Conservation (phyloP, 805 yeast genomes). For the Wickerhamomyces sydowiorum region DNA sequence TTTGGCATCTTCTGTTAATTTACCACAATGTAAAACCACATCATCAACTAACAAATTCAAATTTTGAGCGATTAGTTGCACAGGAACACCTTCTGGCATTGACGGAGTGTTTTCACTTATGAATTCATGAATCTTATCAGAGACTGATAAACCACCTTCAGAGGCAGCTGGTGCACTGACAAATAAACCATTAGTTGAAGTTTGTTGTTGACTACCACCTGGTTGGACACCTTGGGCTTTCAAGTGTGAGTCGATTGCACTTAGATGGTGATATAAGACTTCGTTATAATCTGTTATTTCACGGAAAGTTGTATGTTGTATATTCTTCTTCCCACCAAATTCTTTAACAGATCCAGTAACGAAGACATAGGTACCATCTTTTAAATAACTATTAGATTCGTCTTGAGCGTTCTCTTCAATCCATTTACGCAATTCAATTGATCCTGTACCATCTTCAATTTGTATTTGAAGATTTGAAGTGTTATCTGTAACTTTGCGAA, state of each 20-base stretch:
- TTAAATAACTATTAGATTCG: slow-evolving; percentile 27
- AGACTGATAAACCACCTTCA: slow-evolving; percentile 23
- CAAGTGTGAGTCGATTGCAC: slow-evolving; percentile 54
- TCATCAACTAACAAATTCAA: slow-evolving; percentile 44
- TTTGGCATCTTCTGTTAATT: slow-evolving; percentile 61
- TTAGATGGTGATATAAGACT: slow-evolving; percentile 60
- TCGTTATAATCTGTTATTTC: slow-evolving; percentile 60
- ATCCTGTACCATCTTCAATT: slow-evolving; percentile 78
- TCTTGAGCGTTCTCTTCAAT: slow-evolving; percentile 35
- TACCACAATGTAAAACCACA: slow-evolving; percentile 43
- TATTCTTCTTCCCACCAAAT: slow-evolving; percentile 56
- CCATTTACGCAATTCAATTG: slow-evolving; percentile 63
- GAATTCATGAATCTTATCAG: slow-evolving; percentile 43
- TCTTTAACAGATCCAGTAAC: slow-evolving; percentile 53
- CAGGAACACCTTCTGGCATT: slow-evolving; percentile 76
- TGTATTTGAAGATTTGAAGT: slow-evolving; percentile 51
- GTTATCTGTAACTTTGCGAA: slow-evolving; percentile 57
- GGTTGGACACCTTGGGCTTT: slow-evolving; percentile 44
- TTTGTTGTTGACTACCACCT: slow-evolving; percentile 4
- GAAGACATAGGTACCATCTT: slow-evolving; percentile 53
- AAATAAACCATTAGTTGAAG: slow-evolving; percentile 30
- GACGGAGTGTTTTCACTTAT: slow-evolving; percentile 44
- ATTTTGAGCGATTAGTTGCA: slow-evolving; percentile 52
- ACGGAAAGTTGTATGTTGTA: slow-evolving; percentile 58
- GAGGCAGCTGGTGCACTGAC: slow-evolving; percentile 33